Evolutionary conservation across 768 basidiomycete species (phyloP).

Genomic region (Kwoniella sp.): DNA sequence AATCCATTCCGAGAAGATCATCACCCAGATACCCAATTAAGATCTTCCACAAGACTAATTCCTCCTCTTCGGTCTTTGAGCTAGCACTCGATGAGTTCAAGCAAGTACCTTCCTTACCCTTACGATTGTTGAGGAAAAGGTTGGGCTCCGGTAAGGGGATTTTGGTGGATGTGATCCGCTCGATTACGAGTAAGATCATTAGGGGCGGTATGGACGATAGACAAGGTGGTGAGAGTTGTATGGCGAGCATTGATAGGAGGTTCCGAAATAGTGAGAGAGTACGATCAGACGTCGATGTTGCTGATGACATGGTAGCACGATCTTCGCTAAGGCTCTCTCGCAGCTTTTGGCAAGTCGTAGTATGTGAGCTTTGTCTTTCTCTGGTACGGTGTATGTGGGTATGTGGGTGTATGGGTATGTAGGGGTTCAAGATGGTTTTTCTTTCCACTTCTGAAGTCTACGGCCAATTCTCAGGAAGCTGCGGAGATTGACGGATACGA

Average conservation of each 20-base stretch:
- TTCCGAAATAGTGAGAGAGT: background rate
- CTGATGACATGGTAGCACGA: too few species aligned
- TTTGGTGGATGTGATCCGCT: background rate
- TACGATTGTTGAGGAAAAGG: background rate
- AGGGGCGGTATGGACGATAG: background rate
- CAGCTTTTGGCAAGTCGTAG: too few species aligned
- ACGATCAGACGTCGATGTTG: background rate
- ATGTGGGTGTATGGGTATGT: too few species aligned
- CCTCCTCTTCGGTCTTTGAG: slow-evolving; percentile 10
- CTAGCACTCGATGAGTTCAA: background rate
- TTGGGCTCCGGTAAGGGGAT: background rate
- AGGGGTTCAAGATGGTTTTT: too few species aligned
- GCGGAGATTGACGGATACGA: too few species aligned
- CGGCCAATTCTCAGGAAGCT: too few species aligned
- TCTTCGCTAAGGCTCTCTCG: too few species aligned
- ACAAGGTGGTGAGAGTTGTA: background rate
- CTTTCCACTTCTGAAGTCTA: too few species aligned
- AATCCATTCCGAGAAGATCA: slow-evolving; percentile 32
- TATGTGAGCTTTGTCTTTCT: too few species aligned
- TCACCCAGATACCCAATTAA: slow-evolving; percentile 31
- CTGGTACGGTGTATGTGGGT: too few species aligned
- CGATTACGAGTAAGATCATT: background rate
- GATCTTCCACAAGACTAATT: slow-evolving; percentile 27
- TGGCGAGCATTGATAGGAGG: background rate
- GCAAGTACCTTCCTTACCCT: too few species aligned